These are phyloP conservation scores for Amauroascus niger DNA, from an alignment of 2,329 filamentous ascomycete species.

Conservation along the genomic window DNA sequence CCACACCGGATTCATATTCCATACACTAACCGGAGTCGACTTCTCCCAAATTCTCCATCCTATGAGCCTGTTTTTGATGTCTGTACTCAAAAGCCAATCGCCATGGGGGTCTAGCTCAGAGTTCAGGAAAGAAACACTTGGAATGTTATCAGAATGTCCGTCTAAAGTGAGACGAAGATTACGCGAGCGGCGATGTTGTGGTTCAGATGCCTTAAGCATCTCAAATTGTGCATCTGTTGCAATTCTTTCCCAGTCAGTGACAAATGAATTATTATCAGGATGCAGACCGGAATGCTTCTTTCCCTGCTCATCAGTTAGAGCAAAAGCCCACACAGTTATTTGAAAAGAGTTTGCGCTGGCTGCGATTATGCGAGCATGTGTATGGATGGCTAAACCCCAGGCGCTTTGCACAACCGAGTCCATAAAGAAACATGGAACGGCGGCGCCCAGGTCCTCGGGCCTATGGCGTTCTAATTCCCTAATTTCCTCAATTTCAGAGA, in stretches of 20 bases:
- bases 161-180: slow-evolving; percentile 37
- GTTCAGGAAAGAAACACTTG: slow-evolving; percentile 50
- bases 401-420: slow-evolving; percentile 68
- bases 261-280: neutral
- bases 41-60: slow-evolving; percentile 43
- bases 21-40: slow-evolving; percentile 20
- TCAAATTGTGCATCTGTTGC: slow-evolving; percentile 19
- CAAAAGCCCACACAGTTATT: slow-evolving; percentile 52
- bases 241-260: slow-evolving; percentile 28
- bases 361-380: slow-evolving; percentile 71
- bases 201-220: slow-evolving; percentile 25
- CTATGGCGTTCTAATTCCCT: neutral
- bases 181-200: slow-evolving; percentile 28
- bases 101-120: slow-evolving; percentile 47
- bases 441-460: slow-evolving; percentile 18
- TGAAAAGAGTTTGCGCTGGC: slow-evolving; percentile 64
- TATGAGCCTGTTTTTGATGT: slow-evolving; percentile 44
- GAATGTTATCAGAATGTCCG: slow-evolving; percentile 46
- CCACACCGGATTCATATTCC: slow-evolving; percentile 11
- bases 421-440: slow-evolving; percentile 53
- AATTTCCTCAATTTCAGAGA: slow-evolving; percentile 35
- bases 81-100: slow-evolving; percentile 48
- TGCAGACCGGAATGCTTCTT: slow-evolving; percentile 17
- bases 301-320: slow-evolving; percentile 36
- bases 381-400: slow-evolving; percentile 82